A percentile compares a stretch with the other conserved stretches of the same genome.
Evolutionary conservation across 2,329 filamentous ascomycete species (phyloP).

Genomic region (Ascochyta viciae-villosae): DNA sequence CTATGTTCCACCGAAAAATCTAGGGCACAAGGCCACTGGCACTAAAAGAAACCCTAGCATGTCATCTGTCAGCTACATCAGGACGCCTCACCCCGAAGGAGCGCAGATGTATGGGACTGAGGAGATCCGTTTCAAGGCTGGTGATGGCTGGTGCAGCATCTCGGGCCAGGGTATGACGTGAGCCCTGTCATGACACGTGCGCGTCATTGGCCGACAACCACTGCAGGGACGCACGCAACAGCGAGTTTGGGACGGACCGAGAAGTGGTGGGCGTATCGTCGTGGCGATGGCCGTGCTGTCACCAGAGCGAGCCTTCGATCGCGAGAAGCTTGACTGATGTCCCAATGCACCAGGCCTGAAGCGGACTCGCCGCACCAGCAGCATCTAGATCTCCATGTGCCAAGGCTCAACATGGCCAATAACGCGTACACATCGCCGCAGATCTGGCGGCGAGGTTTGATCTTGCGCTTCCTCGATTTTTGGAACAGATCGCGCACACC

Average conservation of each 20-base stretch:
- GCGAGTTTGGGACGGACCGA: conserved; percentile 34
- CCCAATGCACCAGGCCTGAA: conserved; percentile 24
- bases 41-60: conserved; percentile 30
- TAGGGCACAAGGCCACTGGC: conserved; percentile 30
- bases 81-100: conserved; percentile 24
- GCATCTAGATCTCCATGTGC: conserved; percentile 27
- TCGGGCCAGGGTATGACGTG: conserved; percentile 29
- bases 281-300: conserved; percentile 38
- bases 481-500: conserved; percentile 16
- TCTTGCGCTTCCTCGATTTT: conserved; percentile 15
- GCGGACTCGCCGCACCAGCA: conserved; percentile 9
- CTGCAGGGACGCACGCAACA: conserved; percentile 31
- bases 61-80: conserved; percentile 37
- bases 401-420: conserved; percentile 20
- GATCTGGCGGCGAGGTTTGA: conserved; percentile 27
- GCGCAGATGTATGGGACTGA: conserved; percentile 32
- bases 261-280: conserved; percentile 15
- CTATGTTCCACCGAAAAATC: conserved; percentile 27
- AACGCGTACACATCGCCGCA: conserved; percentile 3
- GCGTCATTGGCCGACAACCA: conserved; percentile 24
- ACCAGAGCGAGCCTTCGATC: conserved; percentile 36
- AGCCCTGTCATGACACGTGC: conserved; percentile 17
- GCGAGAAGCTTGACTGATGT: conserved; percentile 25
- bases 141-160: conserved; percentile 32
- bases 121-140: conserved; percentile 37